phyloP scores from a whole-genome alignment of 2,329 filamentous ascomycete species.

The Nannizziopsis barbatae region DNA sequence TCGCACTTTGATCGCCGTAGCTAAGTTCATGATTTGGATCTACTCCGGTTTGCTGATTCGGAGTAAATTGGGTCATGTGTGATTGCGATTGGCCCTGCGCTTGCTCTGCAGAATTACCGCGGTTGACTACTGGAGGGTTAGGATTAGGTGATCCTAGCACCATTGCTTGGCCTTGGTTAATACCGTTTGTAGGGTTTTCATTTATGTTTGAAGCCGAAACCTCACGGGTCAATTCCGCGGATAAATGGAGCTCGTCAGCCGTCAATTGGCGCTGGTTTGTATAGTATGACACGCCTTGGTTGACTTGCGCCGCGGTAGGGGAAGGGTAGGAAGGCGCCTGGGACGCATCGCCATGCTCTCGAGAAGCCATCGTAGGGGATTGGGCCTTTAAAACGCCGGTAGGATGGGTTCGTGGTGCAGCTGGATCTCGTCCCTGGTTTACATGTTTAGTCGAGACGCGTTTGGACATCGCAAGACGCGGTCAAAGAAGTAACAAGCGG shows the following conservation, averaged over 20 bases:
- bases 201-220: constrained; percentile 36
- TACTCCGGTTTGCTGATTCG: constrained; percentile 35
- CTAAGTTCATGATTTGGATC: constrained; percentile 39
- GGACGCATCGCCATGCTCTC: constrained; percentile 35
- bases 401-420: constrained; percentile 20
- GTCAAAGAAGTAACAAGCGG: not conserved
- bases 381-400: constrained; percentile 11
- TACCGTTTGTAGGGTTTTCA: constrained; percentile 29
- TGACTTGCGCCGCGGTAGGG: constrained; percentile 35
- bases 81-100: constrained; percentile 18
- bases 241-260: constrained; percentile 38
- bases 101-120: constrained; percentile 26
- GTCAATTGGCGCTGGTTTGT: constrained; percentile 34
- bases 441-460: constrained; percentile 12
- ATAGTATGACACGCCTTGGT: constrained; percentile 36
- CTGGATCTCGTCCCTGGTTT: constrained; percentile 20
- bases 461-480: constrained; percentile 11
- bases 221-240: constrained; percentile 39
- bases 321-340: constrained; percentile 36
- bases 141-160: constrained; percentile 30
- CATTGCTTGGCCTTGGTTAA: constrained; percentile 34
- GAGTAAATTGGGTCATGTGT: constrained; percentile 34
- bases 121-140: constrained; percentile 28
- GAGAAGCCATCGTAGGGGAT: constrained; percentile 28
- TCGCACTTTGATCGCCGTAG: constrained; percentile 52